A percentile compares a stretch with the other conserved stretches of the same genome.
Conservation (phyloP, 257 asterid species). For the Primulina eburnea region DNA sequence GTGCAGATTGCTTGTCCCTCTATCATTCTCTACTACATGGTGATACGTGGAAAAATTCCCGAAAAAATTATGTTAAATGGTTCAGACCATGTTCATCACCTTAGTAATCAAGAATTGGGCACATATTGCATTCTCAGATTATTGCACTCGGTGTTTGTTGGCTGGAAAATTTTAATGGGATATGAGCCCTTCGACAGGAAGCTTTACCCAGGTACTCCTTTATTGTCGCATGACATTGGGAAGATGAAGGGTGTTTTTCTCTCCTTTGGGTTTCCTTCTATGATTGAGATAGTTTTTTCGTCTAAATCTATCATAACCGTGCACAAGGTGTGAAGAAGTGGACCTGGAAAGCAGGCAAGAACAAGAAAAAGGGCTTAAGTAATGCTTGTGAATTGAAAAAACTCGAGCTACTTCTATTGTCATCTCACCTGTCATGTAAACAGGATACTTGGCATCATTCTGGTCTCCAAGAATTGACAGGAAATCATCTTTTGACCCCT, state of each 20-base stretch:
- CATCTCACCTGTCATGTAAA: constrained; percentile 69
- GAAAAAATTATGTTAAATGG: too few relatives aligned
- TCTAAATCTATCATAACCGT: constrained; percentile 42
- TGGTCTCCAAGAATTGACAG: constrained; percentile 66
- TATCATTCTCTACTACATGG: not conserved
- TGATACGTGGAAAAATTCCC: not conserved
- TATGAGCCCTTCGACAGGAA: not conserved
- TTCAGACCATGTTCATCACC: too few relatives aligned
- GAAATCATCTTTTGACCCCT: constrained; percentile 50
- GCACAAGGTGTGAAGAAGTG: constrained; percentile 55
- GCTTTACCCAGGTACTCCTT: not conserved
- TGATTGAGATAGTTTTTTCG: constrained; percentile 39
- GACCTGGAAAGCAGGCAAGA: constrained; percentile 50
- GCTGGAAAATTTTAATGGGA: not conserved
- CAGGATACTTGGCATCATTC: constrained; percentile 50
- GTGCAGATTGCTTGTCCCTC: not conserved
- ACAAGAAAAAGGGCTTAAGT: constrained; percentile 1
- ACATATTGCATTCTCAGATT: not conserved
- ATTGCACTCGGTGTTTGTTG: not conserved
- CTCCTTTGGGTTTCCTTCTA: constrained; percentile 40
- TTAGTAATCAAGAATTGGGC: not conserved
- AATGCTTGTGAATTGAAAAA: not conserved
- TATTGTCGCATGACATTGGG: not conserved
- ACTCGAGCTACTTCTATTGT: not conserved
- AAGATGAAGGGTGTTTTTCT: not conserved